Evolutionary conservation across 2,329 filamentous ascomycete genomes (phyloP).

Genomic region (Fusarium falciforme): DNA sequence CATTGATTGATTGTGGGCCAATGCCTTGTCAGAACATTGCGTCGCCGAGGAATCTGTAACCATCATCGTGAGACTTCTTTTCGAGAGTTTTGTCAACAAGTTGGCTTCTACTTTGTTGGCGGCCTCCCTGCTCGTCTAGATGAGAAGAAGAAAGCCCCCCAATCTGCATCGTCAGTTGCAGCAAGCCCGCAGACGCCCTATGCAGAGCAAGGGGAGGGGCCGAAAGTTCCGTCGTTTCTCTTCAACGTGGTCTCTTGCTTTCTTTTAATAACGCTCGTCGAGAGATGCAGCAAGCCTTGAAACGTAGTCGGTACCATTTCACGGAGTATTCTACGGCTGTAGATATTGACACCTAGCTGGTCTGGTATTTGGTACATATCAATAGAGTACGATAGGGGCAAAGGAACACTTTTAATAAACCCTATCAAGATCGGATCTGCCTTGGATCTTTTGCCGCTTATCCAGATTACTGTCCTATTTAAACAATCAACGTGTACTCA

Average conservation of each 20-base stretch:
- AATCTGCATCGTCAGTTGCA: constrained; percentile 13
- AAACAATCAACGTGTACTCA: not conserved
- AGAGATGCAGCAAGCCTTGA: not conserved
- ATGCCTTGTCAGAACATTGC: not conserved
- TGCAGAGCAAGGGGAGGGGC: constrained; percentile 5
- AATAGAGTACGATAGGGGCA: not conserved
- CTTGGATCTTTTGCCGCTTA: not conserved
- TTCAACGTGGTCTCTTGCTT: not conserved
- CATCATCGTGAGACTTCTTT: not conserved
- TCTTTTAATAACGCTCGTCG: not conserved
- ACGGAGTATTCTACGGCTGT: not conserved
- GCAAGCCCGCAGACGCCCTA: constrained; percentile 9
- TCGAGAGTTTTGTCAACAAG: not conserved
- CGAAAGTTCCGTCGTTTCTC: constrained; percentile 13
- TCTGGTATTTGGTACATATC: not conserved
- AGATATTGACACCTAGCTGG: not conserved
- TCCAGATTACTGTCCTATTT: not conserved
- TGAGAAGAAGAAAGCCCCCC: not conserved
- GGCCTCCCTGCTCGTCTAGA: constrained; percentile 31
- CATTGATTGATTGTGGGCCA: not conserved
- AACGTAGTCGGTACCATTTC: not conserved
- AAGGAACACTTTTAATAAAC: not conserved
- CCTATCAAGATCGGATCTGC: not conserved
- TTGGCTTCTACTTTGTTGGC: not conserved
- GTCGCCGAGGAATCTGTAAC: not conserved